A percentile compares a stretch with the other conserved stretches of the same genome.
These are phyloP conservation scores for Filobasidium wieringae DNA, from an alignment of 768 basidiomycete genomes.

Conservation along the genomic window DNA sequence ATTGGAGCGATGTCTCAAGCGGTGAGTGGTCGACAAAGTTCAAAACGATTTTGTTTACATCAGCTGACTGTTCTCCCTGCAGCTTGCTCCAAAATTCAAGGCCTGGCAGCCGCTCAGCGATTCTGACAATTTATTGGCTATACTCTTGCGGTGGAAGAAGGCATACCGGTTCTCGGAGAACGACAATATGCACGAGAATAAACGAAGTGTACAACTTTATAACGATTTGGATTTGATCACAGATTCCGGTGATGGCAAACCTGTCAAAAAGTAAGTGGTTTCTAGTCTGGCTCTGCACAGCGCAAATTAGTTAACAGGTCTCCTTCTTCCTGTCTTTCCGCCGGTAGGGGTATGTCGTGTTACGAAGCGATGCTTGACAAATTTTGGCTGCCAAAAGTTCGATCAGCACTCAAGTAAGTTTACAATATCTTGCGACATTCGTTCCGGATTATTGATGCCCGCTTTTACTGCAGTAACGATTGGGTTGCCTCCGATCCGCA, in stretches of 20 bases:
- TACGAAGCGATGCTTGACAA: conserved; percentile 93
- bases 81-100: conserved; percentile 28
- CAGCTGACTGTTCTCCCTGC: no score
- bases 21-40: conserved; percentile 39
- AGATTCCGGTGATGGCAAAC: background rate
- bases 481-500: conserved; percentile 67
- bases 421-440: background rate
- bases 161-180: conserved; percentile 30
- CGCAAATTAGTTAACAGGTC: background rate
- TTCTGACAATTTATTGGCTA: conserved; percentile 44
- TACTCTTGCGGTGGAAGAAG: conserved; percentile 36
- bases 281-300: background rate
- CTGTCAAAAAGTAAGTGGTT: background rate
- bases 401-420: conserved; percentile 67
- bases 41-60: conserved; percentile 53
- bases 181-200: background rate
- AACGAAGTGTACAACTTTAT: background rate
- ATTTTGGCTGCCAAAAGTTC: conserved; percentile 87
- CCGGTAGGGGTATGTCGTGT: conserved; percentile 58
- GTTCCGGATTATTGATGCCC: background rate
- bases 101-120: conserved; percentile 75
- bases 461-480: conserved; percentile 51
- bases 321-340: background rate
- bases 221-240: conserved; percentile 26
- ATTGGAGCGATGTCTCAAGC: conserved; percentile 81